Evolutionary conservation across 169 alveolate genomes (phyloP).

Genomic region (Plasmodium fragile): DNA sequence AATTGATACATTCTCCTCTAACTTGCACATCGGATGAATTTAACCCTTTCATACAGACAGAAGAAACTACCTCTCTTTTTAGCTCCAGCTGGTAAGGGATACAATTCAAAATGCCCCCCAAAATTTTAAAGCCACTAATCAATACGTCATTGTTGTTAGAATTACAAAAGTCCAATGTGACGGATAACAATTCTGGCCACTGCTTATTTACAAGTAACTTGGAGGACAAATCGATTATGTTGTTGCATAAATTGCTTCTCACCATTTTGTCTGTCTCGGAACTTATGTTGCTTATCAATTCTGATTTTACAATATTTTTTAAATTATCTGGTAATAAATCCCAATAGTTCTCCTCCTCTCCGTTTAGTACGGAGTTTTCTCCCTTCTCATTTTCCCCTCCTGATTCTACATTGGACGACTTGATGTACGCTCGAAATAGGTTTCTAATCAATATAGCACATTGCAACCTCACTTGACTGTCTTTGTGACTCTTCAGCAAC

Average conservation of each 20-base stretch:
- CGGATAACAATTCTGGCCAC: constrained; percentile 85
- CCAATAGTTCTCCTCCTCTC: constrained; percentile 71
- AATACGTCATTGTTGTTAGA: constrained; percentile 79
- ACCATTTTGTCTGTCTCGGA: constrained; percentile 81
- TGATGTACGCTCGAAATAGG: constrained; percentile 79
- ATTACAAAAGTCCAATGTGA: constrained; percentile 81
- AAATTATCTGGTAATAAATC: constrained; percentile 60
- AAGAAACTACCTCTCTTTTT: constrained; percentile 70
- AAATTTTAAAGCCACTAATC: constrained; percentile 83
- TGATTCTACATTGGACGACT: constrained; percentile 78
- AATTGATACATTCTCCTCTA: constrained; percentile 83
- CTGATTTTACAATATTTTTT: constrained; percentile 79
- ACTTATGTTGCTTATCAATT: constrained; percentile 78
- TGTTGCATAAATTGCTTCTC: constrained; percentile 84
- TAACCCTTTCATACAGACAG: constrained; percentile 80
- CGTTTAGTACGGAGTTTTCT: constrained; percentile 62
- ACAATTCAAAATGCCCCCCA: constrained; percentile 84
- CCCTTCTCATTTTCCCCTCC: constrained; percentile 80
- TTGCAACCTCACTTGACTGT: constrained; percentile 83
- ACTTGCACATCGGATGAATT: constrained; percentile 78
- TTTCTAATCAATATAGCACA: constrained; percentile 81
- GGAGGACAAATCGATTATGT: constrained; percentile 82
- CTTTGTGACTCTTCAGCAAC: constrained; percentile 80
- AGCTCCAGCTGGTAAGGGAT: constrained; percentile 75
- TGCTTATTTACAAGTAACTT: constrained; percentile 77